Evolutionary conservation across 2,329 filamentous ascomycete species (phyloP), one percentile per base, ranked within the genome.

Genomic region (Scedosporium minutisporum): DNA sequence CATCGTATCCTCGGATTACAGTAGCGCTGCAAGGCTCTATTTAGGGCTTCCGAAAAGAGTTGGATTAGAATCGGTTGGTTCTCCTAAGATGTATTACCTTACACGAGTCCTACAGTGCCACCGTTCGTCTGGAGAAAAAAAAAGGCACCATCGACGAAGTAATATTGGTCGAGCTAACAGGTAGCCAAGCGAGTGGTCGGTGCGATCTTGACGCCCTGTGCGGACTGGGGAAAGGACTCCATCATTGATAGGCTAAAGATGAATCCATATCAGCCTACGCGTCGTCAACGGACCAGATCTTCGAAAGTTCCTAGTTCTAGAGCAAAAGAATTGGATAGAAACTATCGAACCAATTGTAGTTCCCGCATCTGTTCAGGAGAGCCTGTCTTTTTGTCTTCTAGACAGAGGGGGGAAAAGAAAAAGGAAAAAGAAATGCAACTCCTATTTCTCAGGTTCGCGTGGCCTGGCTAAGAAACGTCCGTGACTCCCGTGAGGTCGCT

Each of bases 231-330:
- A 61, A 33, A 55, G 58, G 42, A 46, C 46, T n/a, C 27, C n/a
- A 38, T 12, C 18, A 12, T 61, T 53, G 59, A 61, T 61, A 61
- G 59, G 59, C 59, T 53, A 61, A 61, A 53, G 25, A 46, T 25
- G 58, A 46, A 29, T 16, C 41, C 42, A 29, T 42, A 58, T 44
- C 58, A 44, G 58, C 42, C 33, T 51, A 14, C 42, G 42, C 21
- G 4, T 33, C 42, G 21, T 41, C 33, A n/a, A 41, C 57, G 33
- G 9, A 10, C 33, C 42, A 33, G 23, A 21, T 23, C 57, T 6
- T 33, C 29, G 25, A 27, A 27, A 3, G 25, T 27, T 38, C 38
- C 12, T 4, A n/a, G 6, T 42, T 23, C 38, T 14, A 33, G 21
- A 16, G 12, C 38, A 60, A 23, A 38, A 38, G 33, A 38, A 38